phyloP scores from a whole-genome alignment of 1,284 basidiomycete species.

The Thelephora terrestris region DNA sequence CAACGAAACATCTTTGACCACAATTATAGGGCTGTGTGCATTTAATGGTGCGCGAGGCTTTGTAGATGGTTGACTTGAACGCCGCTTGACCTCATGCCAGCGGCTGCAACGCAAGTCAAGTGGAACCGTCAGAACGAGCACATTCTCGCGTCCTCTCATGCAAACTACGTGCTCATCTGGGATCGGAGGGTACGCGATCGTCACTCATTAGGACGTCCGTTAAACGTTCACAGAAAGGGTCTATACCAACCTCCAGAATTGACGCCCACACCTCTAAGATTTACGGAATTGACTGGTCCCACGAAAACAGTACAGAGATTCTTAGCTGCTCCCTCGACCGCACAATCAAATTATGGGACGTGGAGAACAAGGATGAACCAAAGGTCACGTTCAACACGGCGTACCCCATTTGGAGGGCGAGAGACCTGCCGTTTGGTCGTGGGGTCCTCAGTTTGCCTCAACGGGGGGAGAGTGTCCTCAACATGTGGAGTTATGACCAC shows the following conservation, averaged over 20 bases:
- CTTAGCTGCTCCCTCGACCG: constrained; percentile 91
- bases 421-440: constrained; percentile 86
- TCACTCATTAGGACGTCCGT: not conserved
- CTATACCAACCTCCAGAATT: constrained; percentile 69
- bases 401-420: constrained; percentile 92
- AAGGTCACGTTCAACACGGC: constrained; percentile 58
- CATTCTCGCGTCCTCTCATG: constrained; percentile 80
- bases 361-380: constrained; percentile 33
- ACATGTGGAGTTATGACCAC: constrained; percentile 66
- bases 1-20: not conserved
- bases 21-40: constrained; percentile 47
- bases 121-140: constrained; percentile 86
- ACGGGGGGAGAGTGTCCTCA: constrained; percentile 74
- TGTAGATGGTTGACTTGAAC: not conserved
- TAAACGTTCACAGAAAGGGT: constrained; percentile 63
- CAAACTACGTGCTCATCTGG: constrained; percentile 78
- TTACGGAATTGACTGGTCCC: constrained; percentile 93
- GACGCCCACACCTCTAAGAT: constrained; percentile 82
- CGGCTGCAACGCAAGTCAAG: constrained; percentile 88
- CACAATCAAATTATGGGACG: constrained; percentile 82
- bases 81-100: constrained; percentile 25
- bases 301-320: constrained; percentile 61
- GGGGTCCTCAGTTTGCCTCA: constrained; percentile 90
- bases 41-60: constrained; percentile 49
- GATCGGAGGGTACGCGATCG: constrained; percentile 58